phyloP scores from a whole-genome alignment of 345 rosid species.

The Salix purpurea region DNA sequence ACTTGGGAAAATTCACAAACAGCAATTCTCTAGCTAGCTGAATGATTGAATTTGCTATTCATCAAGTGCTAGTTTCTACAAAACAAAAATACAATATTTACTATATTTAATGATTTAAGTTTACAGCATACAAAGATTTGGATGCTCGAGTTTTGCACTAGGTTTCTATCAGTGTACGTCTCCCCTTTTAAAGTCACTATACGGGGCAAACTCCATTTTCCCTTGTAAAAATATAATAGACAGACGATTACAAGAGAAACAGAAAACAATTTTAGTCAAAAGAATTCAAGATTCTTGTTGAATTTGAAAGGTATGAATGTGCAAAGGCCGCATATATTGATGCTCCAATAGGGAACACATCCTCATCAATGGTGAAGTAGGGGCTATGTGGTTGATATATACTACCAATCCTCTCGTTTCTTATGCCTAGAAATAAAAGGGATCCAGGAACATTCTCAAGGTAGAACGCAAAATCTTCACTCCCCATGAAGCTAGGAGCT shows the following conservation, averaged over 20 bases:
- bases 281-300: neutral
- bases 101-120: no score
- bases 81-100: no score
- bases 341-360: conserved; percentile 50
- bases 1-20: no score
- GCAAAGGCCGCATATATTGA: conserved; percentile 52
- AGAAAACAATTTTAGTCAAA: neutral
- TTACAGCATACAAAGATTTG: no score
- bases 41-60: no score
- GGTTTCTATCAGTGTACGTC: no score
- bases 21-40: no score
- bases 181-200: no score
- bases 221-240: neutral
- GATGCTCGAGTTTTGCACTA: no score
- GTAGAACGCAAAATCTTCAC: conserved; percentile 66
- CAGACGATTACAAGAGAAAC: neutral
- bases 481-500: conserved; percentile 44
- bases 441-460: conserved; percentile 43
- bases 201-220: no score
- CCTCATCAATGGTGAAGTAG: conserved; percentile 46
- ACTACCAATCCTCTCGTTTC: conserved; percentile 39
- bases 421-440: conserved; percentile 38
- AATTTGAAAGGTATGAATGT: conserved; percentile 33
- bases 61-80: no score
- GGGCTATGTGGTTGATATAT: conserved; percentile 49